Conservation (phyloP, 331 rosid species). For the Arachis monticola region DNA sequence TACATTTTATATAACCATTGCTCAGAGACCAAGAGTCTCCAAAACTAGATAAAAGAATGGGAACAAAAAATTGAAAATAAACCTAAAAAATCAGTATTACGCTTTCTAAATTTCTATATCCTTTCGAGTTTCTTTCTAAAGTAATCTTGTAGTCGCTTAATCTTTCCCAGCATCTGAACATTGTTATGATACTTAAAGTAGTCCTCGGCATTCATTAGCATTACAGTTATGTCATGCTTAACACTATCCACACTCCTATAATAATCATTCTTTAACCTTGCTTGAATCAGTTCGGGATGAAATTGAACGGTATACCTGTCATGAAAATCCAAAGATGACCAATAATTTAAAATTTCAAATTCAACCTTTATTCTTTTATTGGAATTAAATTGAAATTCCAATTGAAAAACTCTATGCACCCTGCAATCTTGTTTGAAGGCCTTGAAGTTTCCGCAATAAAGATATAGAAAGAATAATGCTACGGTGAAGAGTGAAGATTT, state of each 20-base stretch:
- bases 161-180: slow-evolving; percentile 42
- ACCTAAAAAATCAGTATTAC: slow-evolving; percentile 37
- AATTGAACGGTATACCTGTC: slow-evolving; percentile 72
- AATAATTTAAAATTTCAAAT: slow-evolving; percentile 13
- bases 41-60: slow-evolving; percentile 54
- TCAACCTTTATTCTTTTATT: slow-evolving; percentile 3
- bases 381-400: neutral
- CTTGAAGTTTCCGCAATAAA: slow-evolving; percentile 14
- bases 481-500: too few species aligned
- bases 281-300: slow-evolving; percentile 67
- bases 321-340: slow-evolving; percentile 38
- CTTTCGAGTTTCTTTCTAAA: slow-evolving; percentile 62
- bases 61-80: slow-evolving; percentile 23
- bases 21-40: slow-evolving; percentile 36
- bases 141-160: slow-evolving; percentile 52
- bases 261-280: slow-evolving; percentile 66
- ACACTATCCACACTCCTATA: slow-evolving; percentile 74
- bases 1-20: slow-evolving; percentile 42
- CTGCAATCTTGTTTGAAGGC: neutral
- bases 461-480: neutral
- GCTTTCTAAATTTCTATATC: slow-evolving; percentile 43
- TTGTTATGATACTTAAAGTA: slow-evolving; percentile 39
- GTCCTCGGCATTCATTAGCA: slow-evolving; percentile 58
- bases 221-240: slow-evolving; percentile 70
- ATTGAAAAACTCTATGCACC: neutral